phyloP scores from a whole-genome alignment of 345 rosid species.

The Corchorus capsularis region DNA sequence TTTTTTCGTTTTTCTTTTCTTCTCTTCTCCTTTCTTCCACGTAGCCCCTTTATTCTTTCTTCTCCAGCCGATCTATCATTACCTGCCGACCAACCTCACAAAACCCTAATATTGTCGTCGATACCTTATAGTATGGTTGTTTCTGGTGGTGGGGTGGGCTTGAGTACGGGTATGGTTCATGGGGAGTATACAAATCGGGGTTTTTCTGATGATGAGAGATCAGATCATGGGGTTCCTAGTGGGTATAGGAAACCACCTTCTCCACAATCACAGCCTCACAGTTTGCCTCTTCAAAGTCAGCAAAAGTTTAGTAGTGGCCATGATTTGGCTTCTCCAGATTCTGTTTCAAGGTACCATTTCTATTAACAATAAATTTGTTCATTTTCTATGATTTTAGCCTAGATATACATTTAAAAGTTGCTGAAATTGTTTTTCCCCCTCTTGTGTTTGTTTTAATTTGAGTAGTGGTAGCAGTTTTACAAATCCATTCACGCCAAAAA shows the following conservation, averaged over 20 bases:
- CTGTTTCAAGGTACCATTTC: constrained; percentile 74
- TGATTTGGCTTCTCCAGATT: constrained; percentile 83
- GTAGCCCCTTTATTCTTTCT: too few species aligned
- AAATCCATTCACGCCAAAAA: constrained; percentile 62
- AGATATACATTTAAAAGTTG: constrained; percentile 17
- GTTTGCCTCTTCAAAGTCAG: constrained; percentile 49
- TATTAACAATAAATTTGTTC: background rate
- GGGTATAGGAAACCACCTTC: constrained; percentile 59
- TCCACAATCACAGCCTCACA: constrained; percentile 47
- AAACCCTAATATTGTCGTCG: too few species aligned
- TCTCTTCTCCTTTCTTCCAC: too few species aligned
- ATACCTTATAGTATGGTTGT: constrained; percentile 51
- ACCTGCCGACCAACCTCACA: too few species aligned
- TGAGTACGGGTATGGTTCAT: constrained; percentile 35
- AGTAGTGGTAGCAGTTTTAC: constrained; percentile 80
- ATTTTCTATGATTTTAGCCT: background rate
- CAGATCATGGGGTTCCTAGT: constrained; percentile 67
- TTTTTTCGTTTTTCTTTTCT: too few species aligned
- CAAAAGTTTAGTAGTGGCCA: constrained; percentile 57
- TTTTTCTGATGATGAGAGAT: constrained; percentile 89
- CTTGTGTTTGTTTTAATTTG: constrained; percentile 36
- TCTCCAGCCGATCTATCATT: too few species aligned
- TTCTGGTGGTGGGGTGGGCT: constrained; percentile 54
- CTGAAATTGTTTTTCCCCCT: constrained; percentile 31
- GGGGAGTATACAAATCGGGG: constrained; percentile 59